phyloP scores from a whole-genome alignment of 306 rosid genomes.

The Cicer bijugum region DNA sequence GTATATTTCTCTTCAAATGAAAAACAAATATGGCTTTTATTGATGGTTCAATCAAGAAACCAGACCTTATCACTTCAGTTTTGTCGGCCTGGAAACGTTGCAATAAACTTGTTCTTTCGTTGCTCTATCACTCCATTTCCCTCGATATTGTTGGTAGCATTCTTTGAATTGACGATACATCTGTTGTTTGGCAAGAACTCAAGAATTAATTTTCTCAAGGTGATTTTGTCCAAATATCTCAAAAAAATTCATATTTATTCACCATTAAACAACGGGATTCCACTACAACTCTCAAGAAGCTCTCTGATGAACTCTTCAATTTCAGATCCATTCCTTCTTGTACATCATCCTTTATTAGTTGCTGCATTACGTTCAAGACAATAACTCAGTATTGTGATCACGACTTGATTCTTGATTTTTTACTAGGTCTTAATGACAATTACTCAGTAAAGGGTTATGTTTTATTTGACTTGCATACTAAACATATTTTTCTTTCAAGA shows the following conservation, averaged over 20 bases:
- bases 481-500: too few species aligned
- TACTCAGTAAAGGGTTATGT: too few species aligned
- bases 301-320: neutral
- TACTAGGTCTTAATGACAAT: too few species aligned
- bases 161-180: neutral
- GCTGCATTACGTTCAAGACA: neutral
- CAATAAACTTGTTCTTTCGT: neutral
- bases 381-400: neutral
- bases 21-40: neutral
- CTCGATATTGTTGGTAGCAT: neutral
- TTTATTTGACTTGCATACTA: too few species aligned
- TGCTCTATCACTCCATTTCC: neutral
- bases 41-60: neutral
- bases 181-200: neutral
- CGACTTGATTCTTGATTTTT: too few species aligned
- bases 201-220: neutral
- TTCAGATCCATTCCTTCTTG: neutral
- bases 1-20: too few species aligned
- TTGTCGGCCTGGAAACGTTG: neutral
- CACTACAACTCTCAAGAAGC: neutral
- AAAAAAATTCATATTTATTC: neutral
- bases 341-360: neutral
- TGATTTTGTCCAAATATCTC: neutral
- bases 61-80: fast-evolving
- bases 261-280: neutral